These are phyloP conservation scores for Hypoxylon perforatum DNA, from an alignment of 495 filamentous ascomycete genomes.

Conservation along the genomic window DNA sequence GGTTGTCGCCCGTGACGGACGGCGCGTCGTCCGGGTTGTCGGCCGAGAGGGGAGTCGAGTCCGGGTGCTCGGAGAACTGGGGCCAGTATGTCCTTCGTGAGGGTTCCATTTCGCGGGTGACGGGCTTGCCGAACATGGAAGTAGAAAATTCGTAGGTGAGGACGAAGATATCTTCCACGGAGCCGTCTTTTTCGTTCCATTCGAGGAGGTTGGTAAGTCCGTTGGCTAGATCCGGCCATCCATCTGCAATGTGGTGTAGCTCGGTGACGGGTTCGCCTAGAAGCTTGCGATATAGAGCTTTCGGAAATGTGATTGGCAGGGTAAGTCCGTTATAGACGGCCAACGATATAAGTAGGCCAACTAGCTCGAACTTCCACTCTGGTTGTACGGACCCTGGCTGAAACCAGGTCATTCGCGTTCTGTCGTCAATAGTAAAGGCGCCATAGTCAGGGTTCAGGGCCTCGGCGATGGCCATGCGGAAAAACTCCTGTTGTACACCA, in stretches of 20 bases:
- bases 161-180: constrained; percentile 82
- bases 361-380: constrained; percentile 87
- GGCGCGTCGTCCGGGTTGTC: constrained; percentile 61
- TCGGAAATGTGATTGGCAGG: constrained; percentile 87
- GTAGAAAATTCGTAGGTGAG: constrained; percentile 88
- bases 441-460: constrained; percentile 80
- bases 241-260: constrained; percentile 81
- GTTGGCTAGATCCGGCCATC: constrained; percentile 83
- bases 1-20: constrained; percentile 80
- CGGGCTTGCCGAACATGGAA: constrained; percentile 69
- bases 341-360: constrained; percentile 86
- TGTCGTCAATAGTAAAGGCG: constrained; percentile 77
- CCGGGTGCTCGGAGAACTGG: constrained; percentile 45
- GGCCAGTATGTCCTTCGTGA: constrained; percentile 51
- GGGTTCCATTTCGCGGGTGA: constrained; percentile 61
- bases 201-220: constrained; percentile 75
- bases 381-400: constrained; percentile 81
- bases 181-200: constrained; percentile 78
- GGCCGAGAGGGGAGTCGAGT: constrained; percentile 41
- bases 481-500: constrained; percentile 96
- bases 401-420: constrained; percentile 86
- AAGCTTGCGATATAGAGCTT: constrained; percentile 83
- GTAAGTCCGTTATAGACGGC: constrained; percentile 96
- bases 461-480: constrained; percentile 81
- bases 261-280: constrained; percentile 72